A percentile compares a stretch with the other conserved stretches of the same genome.
phyloP scores from a whole-genome alignment of 495 filamentous ascomycete species.

The Bathelium albidoporum region DNA sequence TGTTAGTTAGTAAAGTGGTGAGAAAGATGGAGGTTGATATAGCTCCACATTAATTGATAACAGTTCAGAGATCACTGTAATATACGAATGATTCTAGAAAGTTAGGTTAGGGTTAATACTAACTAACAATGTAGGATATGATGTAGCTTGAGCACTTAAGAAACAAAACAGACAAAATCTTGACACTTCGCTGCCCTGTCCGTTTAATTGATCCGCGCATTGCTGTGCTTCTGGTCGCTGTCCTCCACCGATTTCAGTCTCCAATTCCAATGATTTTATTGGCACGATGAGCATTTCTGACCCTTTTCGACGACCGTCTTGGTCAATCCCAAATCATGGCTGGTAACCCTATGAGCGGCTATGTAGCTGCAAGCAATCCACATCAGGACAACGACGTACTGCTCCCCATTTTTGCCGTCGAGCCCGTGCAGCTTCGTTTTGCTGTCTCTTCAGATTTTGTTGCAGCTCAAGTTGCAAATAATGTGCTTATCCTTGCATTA shows the following conservation, averaged over 20 bases:
- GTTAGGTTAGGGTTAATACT: too few species aligned
- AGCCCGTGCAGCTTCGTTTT: slow-evolving; percentile 84
- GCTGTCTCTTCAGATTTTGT: slow-evolving; percentile 87
- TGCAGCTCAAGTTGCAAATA: slow-evolving; percentile 92
- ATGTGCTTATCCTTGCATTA: slow-evolving; percentile 83
- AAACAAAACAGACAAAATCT: neutral
- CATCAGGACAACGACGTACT: slow-evolving; percentile 52
- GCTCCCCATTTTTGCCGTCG: slow-evolving; percentile 85
- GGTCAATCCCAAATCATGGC: slow-evolving; percentile 34
- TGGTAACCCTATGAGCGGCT: slow-evolving; percentile 43
- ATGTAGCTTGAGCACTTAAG: neutral
- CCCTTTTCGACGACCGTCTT: neutral
- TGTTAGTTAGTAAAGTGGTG: too few species aligned
- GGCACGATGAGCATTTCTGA: neutral
- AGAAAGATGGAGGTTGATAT: too few species aligned
- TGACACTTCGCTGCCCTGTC: neutral
- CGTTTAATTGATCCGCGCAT: too few species aligned
- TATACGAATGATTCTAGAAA: too few species aligned
- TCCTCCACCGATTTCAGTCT: too few species aligned
- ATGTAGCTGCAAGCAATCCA: slow-evolving; percentile 40
- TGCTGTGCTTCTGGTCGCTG: too few species aligned
- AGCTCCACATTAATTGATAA: too few species aligned
- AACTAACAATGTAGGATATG: neutral
- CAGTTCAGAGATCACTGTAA: too few species aligned
- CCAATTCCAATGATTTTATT: too few species aligned